These are phyloP conservation scores for Saccharomycopsis hybrid DNA, from an alignment of 1,139 yeast species.

Conservation along the genomic window DNA sequence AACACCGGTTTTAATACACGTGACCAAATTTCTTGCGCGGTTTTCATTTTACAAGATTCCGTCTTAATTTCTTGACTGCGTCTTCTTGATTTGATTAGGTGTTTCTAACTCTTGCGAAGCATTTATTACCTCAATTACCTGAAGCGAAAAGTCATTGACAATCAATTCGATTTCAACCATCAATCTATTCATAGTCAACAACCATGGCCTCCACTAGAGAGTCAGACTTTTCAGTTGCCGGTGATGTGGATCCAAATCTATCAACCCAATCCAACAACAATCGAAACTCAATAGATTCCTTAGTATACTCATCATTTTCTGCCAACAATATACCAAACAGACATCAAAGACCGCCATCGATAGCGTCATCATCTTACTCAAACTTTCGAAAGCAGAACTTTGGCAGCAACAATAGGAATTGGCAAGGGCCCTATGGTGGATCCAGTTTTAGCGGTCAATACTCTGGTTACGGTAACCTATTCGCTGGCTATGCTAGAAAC, in stretches of 20 bases:
- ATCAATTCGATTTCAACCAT: too few species aligned
- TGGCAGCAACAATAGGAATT: conserved; percentile 2
- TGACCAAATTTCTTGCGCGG: too few species aligned
- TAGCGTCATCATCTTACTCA: conserved; percentile 20
- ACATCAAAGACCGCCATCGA: conserved; percentile 17
- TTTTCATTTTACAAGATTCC: too few species aligned
- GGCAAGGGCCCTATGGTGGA: conserved; percentile 5
- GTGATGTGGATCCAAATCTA: not conserved
- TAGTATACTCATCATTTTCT: conserved; percentile 9
- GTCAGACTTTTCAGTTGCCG: not conserved
- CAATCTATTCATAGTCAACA: too few species aligned
- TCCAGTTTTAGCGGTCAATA: not conserved
- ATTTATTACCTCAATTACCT: too few species aligned
- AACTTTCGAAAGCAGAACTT: conserved; percentile 19
- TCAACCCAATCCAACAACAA: not conserved
- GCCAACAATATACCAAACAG: conserved; percentile 9
- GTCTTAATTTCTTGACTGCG: too few species aligned
- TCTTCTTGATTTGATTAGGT: too few species aligned
- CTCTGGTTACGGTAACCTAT: not conserved
- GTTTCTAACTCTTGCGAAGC: too few species aligned
- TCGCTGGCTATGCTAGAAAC: conserved; percentile 9
- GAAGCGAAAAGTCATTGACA: too few species aligned
- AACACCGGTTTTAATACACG: too few species aligned
- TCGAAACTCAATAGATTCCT: conserved; percentile 14
- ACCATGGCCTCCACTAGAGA: not conserved